Percentiles rank a stretch among this genome's conserved stretches.
These are phyloP conservation scores for Craterostigma plantagineum DNA, from an alignment of 257 asterid species.

Conservation along the genomic window DNA sequence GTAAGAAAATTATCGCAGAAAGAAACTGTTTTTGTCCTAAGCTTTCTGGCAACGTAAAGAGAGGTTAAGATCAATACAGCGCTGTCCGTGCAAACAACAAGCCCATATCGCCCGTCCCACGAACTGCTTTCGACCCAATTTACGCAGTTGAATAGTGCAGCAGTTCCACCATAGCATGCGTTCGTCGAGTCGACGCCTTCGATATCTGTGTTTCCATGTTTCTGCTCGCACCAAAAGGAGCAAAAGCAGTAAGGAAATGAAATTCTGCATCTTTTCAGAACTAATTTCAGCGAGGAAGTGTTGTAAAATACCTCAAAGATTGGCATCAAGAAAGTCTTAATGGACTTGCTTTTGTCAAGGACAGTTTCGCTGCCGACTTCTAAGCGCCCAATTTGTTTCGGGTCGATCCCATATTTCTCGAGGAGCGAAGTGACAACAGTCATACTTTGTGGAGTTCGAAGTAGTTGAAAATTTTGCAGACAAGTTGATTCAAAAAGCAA, in stretches of 20 bases:
- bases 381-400: slow-evolving; percentile 83
- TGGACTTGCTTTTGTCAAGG: slow-evolving; percentile 94
- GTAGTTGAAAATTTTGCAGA: too few species aligned
- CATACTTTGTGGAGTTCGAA: slow-evolving; percentile 40
- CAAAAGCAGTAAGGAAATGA: not conserved
- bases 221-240: slow-evolving; percentile 19
- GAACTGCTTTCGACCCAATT: slow-evolving; percentile 97
- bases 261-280: too few species aligned
- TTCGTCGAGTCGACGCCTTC: slow-evolving; percentile 98
- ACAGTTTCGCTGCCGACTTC: slow-evolving; percentile 99
- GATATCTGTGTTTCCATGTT: slow-evolving; percentile 78
- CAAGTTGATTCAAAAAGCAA: too few species aligned
- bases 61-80: slow-evolving; percentile 43
- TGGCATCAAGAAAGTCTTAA: slow-evolving; percentile 94
- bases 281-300: slow-evolving; percentile 3
- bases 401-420: slow-evolving; percentile 67
- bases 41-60: too few species aligned
- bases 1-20: slow-evolving; percentile 4
- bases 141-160: slow-evolving; percentile 85
- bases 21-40: too few species aligned
- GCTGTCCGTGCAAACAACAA: slow-evolving; percentile 98
- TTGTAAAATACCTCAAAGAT: slow-evolving; percentile 66
- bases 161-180: slow-evolving; percentile 99
- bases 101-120: slow-evolving; percentile 99
- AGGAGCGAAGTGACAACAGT: slow-evolving; percentile 85